Conservation (phyloP, 768 basidiomycete species). For the Boletus insuetus region DNA sequence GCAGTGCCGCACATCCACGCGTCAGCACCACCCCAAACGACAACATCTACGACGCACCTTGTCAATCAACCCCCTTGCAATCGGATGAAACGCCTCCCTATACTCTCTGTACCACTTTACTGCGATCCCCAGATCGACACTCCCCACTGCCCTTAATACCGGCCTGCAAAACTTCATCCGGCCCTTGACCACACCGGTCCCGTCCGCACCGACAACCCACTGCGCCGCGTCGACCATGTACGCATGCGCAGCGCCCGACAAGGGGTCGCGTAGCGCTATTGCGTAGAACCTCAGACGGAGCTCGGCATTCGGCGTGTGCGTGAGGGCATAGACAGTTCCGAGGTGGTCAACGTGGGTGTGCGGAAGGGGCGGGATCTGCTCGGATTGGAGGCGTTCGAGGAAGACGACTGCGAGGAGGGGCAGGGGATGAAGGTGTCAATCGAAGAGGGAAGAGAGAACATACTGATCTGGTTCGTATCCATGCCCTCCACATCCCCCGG, state of each 20-base stretch:
- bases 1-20: too few species aligned
- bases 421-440: too few species aligned
- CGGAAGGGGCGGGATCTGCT: slow-evolving; percentile 53
- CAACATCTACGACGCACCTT: slow-evolving; percentile 46
- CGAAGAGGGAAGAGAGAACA: not conserved
- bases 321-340: not conserved
- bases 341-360: slow-evolving; percentile 47
- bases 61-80: slow-evolving; percentile 71
- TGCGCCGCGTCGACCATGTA: not conserved
- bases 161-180: not conserved
- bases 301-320: slow-evolving; percentile 58
- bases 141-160: not conserved
- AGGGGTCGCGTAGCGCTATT: slow-evolving; percentile 55
- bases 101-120: slow-evolving; percentile 44
- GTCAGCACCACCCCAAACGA: too few species aligned
- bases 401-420: not conserved
- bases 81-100: slow-evolving; percentile 67
- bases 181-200: not conserved
- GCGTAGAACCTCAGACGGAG: slow-evolving; percentile 77
- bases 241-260: not conserved
- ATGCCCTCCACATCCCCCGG: not conserved
- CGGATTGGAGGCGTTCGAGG: slow-evolving; percentile 55
- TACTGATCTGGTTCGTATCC: not conserved
- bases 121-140: slow-evolving; percentile 40
- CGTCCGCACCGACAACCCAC: not conserved